Conservation (phyloP, 2,329 filamentous ascomycete genomes). For the Xylariaceae sp. region DNA sequence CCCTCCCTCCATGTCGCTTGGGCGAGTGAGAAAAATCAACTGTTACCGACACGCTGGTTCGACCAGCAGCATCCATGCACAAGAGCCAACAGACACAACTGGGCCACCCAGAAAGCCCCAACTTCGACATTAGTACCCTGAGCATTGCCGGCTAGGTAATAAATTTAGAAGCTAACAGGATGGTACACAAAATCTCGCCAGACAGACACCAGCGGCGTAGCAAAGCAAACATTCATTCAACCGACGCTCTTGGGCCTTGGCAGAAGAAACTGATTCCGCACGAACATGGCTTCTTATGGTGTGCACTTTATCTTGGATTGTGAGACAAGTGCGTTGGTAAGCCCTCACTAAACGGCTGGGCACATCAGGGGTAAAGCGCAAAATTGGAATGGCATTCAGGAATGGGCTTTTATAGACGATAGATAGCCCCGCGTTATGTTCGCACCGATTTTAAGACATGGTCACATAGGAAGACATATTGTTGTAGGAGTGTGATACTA, state of each 20-base stretch:
- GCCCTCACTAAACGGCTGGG: conserved; percentile 24
- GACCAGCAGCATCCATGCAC: conserved; percentile 14
- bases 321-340: conserved; percentile 35
- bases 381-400: conserved; percentile 34
- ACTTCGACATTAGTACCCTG: conserved; percentile 6
- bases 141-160: conserved; percentile 26
- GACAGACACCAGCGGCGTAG: conserved; percentile 15
- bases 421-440: conserved; percentile 35
- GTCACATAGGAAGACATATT: conserved; percentile 24
- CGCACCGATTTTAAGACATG: conserved; percentile 27
- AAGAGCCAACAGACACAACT: conserved; percentile 35
- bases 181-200: conserved; percentile 30
- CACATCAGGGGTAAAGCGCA: conserved; percentile 24
- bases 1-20: conserved; percentile 28
- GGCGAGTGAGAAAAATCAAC: conserved; percentile 33
- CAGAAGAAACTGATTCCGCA: conserved; percentile 31
- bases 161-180: conserved; percentile 36
- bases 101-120: neutral
- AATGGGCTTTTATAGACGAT: conserved; percentile 32
- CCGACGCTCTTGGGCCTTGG: conserved; percentile 20
- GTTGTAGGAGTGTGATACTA: conserved; percentile 17
- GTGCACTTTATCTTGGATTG: conserved; percentile 25
- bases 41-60: conserved; percentile 29
- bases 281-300: conserved; percentile 28
- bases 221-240: conserved; percentile 35